phyloP scores from a whole-genome alignment of 164 flowering plant species.

The Nymphaea thermarum region DNA sequence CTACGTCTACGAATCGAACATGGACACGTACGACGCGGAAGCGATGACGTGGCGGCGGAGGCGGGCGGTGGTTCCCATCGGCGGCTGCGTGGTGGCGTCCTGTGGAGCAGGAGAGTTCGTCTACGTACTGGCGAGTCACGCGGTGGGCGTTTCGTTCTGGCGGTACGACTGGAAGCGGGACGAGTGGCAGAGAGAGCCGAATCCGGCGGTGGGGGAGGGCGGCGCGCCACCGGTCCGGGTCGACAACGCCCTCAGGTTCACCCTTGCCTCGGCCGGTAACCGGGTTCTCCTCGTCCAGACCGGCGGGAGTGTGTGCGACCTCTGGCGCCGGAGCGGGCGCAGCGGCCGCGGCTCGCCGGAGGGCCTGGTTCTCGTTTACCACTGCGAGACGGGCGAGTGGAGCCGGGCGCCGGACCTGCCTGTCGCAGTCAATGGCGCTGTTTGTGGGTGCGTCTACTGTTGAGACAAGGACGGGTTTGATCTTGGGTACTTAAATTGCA shows the following conservation, averaged over 20 bases:
- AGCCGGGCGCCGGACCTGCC: constrained; percentile 62
- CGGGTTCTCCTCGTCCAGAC: constrained; percentile 64
- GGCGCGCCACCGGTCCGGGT: constrained; percentile 60
- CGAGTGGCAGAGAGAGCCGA: constrained; percentile 60
- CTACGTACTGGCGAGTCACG: constrained; percentile 68
- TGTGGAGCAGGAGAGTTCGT: constrained; percentile 48
- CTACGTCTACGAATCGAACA: constrained; percentile 59
- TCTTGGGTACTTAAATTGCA: too few species aligned
- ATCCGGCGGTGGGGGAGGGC: constrained; percentile 34
- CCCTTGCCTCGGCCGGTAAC: constrained; percentile 60
- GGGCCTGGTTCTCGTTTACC: constrained; percentile 59
- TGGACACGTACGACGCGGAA: constrained; percentile 77
- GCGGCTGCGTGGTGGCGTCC: constrained; percentile 91
- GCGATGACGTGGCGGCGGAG: constrained; percentile 62
- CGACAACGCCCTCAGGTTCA: constrained; percentile 58
- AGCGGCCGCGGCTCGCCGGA: constrained; percentile 43
- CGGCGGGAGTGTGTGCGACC: constrained; percentile 58
- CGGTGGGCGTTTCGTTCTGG: constrained; percentile 90
- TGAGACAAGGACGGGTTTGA: constrained; percentile 7
- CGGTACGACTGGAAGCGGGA: constrained; percentile 45
- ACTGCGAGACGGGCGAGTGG: constrained; percentile 54
- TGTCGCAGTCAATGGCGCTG: constrained; percentile 54
- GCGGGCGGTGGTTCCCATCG: constrained; percentile 56
- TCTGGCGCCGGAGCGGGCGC: constrained; percentile 62
- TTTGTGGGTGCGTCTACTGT: constrained; percentile 64